Percentiles rank a stretch among this genome's conserved stretches.
Conservation (phyloP, 1,284 basidiomycete genomes). For the Ceraceosorus guamensis region DNA sequence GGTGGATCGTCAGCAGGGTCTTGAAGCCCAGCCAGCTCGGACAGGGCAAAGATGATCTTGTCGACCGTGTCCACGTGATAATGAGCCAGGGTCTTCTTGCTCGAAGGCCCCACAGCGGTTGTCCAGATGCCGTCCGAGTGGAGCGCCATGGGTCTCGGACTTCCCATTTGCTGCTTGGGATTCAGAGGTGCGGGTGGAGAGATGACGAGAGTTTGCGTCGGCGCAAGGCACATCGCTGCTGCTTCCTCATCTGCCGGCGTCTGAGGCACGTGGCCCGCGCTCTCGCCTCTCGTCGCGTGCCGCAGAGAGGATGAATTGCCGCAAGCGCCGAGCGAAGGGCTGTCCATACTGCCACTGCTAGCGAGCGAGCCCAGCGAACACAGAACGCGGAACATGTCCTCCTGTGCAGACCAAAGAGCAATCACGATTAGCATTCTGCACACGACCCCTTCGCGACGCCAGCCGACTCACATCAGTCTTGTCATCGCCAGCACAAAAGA, state of each 20-base stretch:
- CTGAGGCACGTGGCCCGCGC: not conserved
- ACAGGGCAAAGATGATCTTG: conserved; percentile 33
- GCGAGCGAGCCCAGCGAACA: conserved; percentile 18
- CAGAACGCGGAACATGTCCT: conserved; percentile 45
- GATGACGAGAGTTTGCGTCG: conserved; percentile 16
- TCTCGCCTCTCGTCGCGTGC: not conserved
- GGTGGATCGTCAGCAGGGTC: not conserved
- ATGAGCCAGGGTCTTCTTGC: conserved; percentile 41
- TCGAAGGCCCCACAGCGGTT: conserved; percentile 37
- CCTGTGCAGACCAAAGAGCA: not conserved
- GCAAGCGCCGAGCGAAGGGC: not conserved
- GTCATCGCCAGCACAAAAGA: conserved; percentile 96
- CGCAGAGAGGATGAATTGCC: not conserved
- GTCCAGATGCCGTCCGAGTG: conserved; percentile 31
- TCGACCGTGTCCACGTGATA: conserved; percentile 41
- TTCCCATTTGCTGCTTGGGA: conserved; percentile 12
- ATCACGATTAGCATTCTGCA: conserved; percentile 70
- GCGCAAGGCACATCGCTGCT: not conserved
- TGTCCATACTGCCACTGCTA: conserved; percentile 2
- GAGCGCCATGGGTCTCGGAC: conserved; percentile 24
- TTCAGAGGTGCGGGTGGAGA: conserved; percentile 30
- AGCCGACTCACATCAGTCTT: conserved; percentile 60
- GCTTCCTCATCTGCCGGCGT: not conserved
- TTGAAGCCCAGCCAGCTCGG: conserved; percentile 35
- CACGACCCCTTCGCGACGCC: not conserved